Conservation (phyloP, 2,329 filamentous ascomycete genomes). For the Diaporthe sp. region DNA sequence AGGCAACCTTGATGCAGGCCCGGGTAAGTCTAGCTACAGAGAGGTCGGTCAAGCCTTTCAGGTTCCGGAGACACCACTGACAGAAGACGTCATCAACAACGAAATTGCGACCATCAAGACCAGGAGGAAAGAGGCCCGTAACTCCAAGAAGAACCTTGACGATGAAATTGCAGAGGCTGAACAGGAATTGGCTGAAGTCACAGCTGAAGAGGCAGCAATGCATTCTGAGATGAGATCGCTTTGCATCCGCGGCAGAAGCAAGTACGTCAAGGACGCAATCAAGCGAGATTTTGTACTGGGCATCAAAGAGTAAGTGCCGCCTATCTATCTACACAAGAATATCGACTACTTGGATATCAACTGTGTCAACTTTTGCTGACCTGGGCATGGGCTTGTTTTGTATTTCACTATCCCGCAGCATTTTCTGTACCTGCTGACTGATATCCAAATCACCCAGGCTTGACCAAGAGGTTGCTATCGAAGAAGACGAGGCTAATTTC, state of each 20-base stretch:
- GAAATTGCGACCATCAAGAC: neutral
- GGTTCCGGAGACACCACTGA: neutral
- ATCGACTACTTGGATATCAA: too few relatives aligned
- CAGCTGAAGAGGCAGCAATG: constrained; percentile 39
- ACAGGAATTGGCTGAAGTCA: constrained; percentile 47
- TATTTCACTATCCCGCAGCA: neutral
- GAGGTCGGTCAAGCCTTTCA: neutral
- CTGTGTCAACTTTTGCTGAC: too few relatives aligned
- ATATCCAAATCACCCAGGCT: constrained; percentile 46
- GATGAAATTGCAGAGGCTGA: constrained; percentile 34
- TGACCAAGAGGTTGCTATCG: constrained; percentile 62
- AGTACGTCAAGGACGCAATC: constrained; percentile 64
- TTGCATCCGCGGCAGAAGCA: constrained; percentile 63
- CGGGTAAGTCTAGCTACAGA: neutral
- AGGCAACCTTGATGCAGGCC: too few relatives aligned
- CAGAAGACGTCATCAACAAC: neutral
- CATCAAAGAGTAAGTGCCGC: constrained; percentile 59
- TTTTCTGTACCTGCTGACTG: neutral
- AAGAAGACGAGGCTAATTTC: constrained; percentile 65
- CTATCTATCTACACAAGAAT: too few relatives aligned
- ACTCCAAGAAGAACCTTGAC: neutral
- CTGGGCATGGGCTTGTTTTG: too few relatives aligned
- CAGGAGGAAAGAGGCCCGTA: neutral
- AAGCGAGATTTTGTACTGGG: constrained; percentile 68
- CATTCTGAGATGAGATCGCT: constrained; percentile 46